Percentiles rank a stretch among this genome's conserved stretches.
Evolutionary conservation across 108 stramenopile species (phyloP).

Genomic region (Craspedostauros australis): DNA sequence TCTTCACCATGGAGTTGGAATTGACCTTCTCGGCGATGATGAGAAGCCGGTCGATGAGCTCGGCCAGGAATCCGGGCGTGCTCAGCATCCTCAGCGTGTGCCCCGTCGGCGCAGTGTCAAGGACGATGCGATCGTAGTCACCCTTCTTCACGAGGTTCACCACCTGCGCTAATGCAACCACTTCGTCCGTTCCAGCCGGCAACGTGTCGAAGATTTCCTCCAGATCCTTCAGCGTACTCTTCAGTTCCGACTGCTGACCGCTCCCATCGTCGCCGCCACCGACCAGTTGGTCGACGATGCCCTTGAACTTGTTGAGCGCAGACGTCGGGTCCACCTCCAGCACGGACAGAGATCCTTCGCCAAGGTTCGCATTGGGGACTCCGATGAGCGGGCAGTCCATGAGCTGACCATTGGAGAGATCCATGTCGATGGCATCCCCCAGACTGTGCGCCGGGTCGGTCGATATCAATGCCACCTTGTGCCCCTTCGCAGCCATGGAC

Average conservation of each 20-base stretch:
- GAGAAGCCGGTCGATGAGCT: conserved; percentile 72
- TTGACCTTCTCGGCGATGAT: conserved; percentile 62
- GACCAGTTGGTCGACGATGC: conserved; percentile 63
- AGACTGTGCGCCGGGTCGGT: conserved; percentile 96
- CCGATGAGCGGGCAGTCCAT: conserved; percentile 65
- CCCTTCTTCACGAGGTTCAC: conserved; percentile 78
- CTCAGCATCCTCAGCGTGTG: conserved; percentile 93
- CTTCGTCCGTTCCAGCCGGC: conserved; percentile 92
- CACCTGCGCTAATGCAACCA: conserved; percentile 88
- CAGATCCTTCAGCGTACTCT: conserved; percentile 56
- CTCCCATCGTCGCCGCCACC: conserved; percentile 31
- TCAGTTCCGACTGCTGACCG: conserved; percentile 25
- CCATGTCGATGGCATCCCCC: conserved; percentile 88
- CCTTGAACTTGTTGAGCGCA: conserved; percentile 68
- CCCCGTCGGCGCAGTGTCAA: conserved; percentile 96
- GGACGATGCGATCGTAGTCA: conserved; percentile 83
- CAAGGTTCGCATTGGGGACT: conserved; percentile 36
- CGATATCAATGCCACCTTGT: conserved; percentile 82
- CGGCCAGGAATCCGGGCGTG: conserved; percentile 70
- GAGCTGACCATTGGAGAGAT: conserved; percentile 60
- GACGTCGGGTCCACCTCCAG: conserved; percentile 80
- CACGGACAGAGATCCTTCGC: conserved; percentile 71
- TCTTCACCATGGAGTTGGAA: conserved; percentile 64
- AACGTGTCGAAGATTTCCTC: conserved; percentile 80
- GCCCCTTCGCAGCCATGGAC: conserved; percentile 78